Conservation (phyloP, 2,329 filamentous ascomycete genomes). For the Emmonsiellopsis sp. region DNA sequence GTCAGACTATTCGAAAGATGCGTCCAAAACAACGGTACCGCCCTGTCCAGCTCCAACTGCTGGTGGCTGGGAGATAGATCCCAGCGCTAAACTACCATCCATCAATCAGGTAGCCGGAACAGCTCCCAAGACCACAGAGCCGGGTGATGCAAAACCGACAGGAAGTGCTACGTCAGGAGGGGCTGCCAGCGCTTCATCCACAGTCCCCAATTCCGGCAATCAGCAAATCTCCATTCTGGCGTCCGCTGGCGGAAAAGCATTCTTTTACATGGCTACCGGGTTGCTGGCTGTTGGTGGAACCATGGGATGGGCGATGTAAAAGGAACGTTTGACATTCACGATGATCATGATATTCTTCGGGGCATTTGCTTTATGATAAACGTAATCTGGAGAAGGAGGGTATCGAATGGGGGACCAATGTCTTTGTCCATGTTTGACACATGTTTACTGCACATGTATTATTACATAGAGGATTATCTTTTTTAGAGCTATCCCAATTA, state of each 20-base stretch:
- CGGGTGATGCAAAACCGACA: neutral
- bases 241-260: neutral
- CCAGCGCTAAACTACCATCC: conserved; percentile 59
- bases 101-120: conserved; percentile 44
- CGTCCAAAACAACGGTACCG: conserved; percentile 51
- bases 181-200: neutral
- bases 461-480: neutral
- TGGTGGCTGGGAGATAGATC: conserved; percentile 63
- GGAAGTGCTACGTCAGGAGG: neutral
- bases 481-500: neutral
- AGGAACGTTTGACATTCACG: neutral
- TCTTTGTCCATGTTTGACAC: neutral
- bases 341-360: neutral
- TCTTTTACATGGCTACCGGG: neutral
- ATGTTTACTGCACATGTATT: neutral
- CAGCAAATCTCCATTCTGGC: neutral
- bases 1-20: conserved; percentile 56
- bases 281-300: neutral
- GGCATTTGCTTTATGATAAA: neutral
- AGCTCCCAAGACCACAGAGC: conserved; percentile 8
- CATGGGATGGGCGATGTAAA: neutral
- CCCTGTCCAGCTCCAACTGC: conserved; percentile 61
- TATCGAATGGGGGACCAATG: neutral
- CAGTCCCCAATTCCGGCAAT: neutral
- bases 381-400: neutral